A percentile compares a stretch with the other conserved stretches of the same genome.
Evolutionary conservation across 2,329 filamentous ascomycete genomes (phyloP).

Genomic region (Microcera coccophila): DNA sequence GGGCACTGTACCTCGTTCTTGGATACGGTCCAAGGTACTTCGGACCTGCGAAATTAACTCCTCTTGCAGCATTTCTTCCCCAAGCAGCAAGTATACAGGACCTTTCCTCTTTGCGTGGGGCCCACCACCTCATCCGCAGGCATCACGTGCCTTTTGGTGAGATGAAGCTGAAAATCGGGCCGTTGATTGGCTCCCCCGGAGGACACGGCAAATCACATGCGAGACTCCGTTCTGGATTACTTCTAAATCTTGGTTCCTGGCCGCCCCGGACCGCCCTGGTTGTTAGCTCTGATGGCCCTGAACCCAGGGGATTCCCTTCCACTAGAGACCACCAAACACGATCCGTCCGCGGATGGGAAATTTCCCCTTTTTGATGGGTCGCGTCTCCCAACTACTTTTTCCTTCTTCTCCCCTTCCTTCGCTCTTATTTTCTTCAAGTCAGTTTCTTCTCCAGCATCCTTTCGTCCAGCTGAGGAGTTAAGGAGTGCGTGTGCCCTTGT

Average conservation of each 20-base stretch:
- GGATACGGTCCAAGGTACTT: too few relatives aligned
- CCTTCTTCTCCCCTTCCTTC: conserved; percentile 27
- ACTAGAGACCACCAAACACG: neutral
- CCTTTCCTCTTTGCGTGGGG: too few relatives aligned
- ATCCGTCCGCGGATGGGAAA: conserved; percentile 23
- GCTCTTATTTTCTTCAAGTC: neutral
- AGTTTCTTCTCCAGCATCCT: neutral
- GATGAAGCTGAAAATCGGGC: conserved; percentile 8
- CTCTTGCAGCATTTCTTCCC: neutral
- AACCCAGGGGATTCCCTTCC: neutral
- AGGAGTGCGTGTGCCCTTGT: neutral
- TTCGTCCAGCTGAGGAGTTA: neutral
- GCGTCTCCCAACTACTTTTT: conserved; percentile 27
- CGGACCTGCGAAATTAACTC: neutral
- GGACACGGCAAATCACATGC: conserved; percentile 33
- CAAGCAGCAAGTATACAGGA: too few relatives aligned
- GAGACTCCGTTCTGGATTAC: too few relatives aligned
- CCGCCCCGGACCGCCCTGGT: too few relatives aligned
- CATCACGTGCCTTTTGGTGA: conserved; percentile 1
- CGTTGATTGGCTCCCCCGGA: conserved; percentile 19
- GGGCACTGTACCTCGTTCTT: neutral
- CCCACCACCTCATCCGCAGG: neutral
- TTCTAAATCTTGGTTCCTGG: too few relatives aligned
- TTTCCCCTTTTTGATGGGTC: conserved; percentile 37
- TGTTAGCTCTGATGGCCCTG: too few relatives aligned